These are phyloP conservation scores for Cenchrus fungigraminus DNA, from an alignment of 176 grass and related monocot species.

Conservation along the genomic window DNA sequence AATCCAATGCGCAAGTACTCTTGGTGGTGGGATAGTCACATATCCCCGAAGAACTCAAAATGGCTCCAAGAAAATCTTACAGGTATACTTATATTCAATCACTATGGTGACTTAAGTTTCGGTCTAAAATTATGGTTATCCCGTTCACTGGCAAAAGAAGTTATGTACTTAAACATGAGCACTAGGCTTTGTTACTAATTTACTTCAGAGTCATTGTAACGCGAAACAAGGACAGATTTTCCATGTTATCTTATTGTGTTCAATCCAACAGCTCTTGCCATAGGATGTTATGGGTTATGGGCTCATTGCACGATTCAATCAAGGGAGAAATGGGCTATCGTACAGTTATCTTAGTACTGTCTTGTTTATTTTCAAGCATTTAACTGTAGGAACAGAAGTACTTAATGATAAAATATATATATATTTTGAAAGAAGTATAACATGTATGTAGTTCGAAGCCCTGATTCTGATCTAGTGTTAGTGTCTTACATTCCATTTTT, in stretches of 20 bases:
- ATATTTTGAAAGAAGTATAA: not conserved
- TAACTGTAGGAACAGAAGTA: not conserved
- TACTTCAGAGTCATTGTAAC: not conserved
- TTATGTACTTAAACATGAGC: not conserved
- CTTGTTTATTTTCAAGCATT: not conserved
- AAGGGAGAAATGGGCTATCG: not conserved
- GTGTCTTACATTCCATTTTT: not conserved
- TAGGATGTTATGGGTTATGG: not conserved
- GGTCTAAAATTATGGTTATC: not conserved
- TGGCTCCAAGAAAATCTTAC: slow-evolving; percentile 97
- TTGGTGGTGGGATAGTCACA: slow-evolving; percentile 98
- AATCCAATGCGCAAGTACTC: slow-evolving; percentile 82
- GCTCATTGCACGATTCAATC: not conserved
- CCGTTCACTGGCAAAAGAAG: not conserved
- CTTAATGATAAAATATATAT: slow-evolving; percentile 20
- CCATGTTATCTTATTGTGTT: not conserved
- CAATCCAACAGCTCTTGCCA: not conserved
- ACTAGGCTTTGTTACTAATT: slow-evolving; percentile 18
- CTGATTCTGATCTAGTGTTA: slow-evolving; percentile 7
- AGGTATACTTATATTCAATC: slow-evolving; percentile 39
- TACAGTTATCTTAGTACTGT: slow-evolving; percentile 20
- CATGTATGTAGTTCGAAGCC: slow-evolving; percentile 7
- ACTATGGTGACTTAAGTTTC: not conserved
- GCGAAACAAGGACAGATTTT: not conserved
- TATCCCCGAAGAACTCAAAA: slow-evolving; percentile 89